Conservation (phyloP, 2,329 filamentous ascomycete genomes). For the Mycogone perniciosa region DNA sequence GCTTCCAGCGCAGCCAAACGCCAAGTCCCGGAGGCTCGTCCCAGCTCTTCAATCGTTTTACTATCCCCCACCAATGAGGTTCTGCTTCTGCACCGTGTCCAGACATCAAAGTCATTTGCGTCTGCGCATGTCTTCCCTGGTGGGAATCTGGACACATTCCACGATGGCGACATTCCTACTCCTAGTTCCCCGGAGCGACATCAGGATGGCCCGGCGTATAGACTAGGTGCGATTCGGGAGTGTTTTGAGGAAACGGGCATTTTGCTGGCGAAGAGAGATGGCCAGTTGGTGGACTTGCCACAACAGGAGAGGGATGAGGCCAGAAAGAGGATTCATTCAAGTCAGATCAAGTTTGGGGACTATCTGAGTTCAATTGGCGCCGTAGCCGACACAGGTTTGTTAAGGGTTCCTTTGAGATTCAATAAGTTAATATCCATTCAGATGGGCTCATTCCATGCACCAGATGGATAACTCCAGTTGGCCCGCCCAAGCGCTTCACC, state of each 20-base stretch:
- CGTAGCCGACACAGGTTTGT: slow-evolving; percentile 57
- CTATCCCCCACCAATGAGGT: slow-evolving; percentile 83
- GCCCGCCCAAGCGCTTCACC: slow-evolving; percentile 70
- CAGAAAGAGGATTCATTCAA: slow-evolving; percentile 61
- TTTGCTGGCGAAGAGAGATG: slow-evolving; percentile 57
- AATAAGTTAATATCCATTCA: slow-evolving; percentile 18
- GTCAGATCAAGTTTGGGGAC: slow-evolving; percentile 57
- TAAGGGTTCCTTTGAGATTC: not conserved
- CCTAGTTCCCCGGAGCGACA: slow-evolving; percentile 52
- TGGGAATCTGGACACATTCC: slow-evolving; percentile 69
- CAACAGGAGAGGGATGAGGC: slow-evolving; percentile 57
- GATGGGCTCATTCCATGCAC: slow-evolving; percentile 75
- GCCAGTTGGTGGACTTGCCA: slow-evolving; percentile 54
- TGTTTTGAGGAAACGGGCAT: slow-evolving; percentile 95
- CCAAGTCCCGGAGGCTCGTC: slow-evolving; percentile 42
- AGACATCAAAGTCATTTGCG: slow-evolving; percentile 75
- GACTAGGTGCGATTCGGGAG: slow-evolving; percentile 80
- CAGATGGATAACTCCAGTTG: slow-evolving; percentile 79
- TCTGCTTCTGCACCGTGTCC: slow-evolving; percentile 78
- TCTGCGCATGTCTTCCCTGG: slow-evolving; percentile 95
- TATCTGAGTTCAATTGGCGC: slow-evolving; percentile 56
- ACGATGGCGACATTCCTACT: slow-evolving; percentile 58
- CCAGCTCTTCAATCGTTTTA: slow-evolving; percentile 73
- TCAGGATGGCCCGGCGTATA: slow-evolving; percentile 64
- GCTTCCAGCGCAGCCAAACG: slow-evolving; percentile 19